Conservation (phyloP, 2,329 filamentous ascomycete species). For the Ascochyta rabiei region DNA sequence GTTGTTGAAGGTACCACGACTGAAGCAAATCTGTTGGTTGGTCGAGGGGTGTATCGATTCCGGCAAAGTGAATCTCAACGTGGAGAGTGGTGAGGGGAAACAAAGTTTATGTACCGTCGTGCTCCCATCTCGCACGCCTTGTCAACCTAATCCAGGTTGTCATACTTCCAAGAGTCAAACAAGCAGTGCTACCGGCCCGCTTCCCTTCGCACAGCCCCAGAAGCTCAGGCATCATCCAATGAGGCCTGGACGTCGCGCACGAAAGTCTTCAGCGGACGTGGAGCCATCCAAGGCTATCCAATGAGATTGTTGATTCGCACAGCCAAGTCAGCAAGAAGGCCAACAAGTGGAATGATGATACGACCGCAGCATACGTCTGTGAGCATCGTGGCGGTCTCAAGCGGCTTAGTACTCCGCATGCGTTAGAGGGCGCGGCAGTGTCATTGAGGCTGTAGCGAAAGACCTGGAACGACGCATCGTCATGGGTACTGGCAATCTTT, state of each 20-base stretch:
- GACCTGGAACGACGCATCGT: constrained; percentile 1
- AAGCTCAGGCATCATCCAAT: constrained; percentile 23
- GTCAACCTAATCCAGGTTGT: constrained; percentile 15
- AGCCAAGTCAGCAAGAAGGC: constrained; percentile 25
- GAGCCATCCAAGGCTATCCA: constrained; percentile 23
- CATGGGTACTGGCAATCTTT: neutral
- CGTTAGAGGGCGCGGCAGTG: constrained; percentile 16
- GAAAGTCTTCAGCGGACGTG: constrained; percentile 19
- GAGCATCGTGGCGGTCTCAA: constrained; percentile 22
- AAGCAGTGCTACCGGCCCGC: constrained; percentile 14
- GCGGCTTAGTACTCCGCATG: constrained; percentile 25
- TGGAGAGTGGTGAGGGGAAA: constrained; percentile 14
- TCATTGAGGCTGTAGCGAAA: constrained; percentile 20
- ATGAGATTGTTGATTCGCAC: constrained; percentile 17
- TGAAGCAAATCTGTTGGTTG: neutral
- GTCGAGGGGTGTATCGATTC: neutral
- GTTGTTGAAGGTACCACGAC: neutral
- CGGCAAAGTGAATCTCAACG: neutral
- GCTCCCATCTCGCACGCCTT: neutral
- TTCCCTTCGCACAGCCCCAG: constrained; percentile 15
- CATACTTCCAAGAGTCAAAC: constrained; percentile 23
- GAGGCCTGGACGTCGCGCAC: constrained; percentile 17
- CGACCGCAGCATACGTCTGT: constrained; percentile 18
- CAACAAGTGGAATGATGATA: constrained; percentile 28
- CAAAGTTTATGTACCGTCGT: constrained; percentile 25